These are phyloP conservation scores for Dioscorea alata DNA, from an alignment of 106 monocot species.

Conservation along the genomic window DNA sequence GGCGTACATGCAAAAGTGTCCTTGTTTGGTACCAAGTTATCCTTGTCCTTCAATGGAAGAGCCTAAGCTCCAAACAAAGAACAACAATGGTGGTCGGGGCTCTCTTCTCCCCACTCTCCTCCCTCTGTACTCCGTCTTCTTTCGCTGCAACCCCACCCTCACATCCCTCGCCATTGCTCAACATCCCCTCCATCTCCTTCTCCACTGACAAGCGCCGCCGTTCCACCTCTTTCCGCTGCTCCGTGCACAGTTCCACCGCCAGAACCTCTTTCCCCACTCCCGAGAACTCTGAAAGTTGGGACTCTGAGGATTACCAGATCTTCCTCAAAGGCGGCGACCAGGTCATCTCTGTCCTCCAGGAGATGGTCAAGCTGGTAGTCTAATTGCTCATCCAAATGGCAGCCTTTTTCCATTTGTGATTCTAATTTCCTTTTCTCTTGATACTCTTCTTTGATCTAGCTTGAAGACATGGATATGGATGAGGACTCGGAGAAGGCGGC, in stretches of 20 bases:
- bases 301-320: slow-evolving; percentile 46
- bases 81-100: neutral
- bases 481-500: slow-evolving; percentile 66
- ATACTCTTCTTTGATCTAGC: slow-evolving; percentile 17
- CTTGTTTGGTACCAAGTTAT: too few relatives aligned
- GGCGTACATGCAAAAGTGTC: too few relatives aligned
- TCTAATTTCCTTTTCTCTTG: neutral
- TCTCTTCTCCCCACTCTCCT: slow-evolving; percentile 1
- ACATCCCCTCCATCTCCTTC: neutral
- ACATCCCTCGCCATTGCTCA: neutral
- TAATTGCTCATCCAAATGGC: neutral
- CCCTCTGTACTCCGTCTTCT: neutral
- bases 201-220: neutral
- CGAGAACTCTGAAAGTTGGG: slow-evolving; percentile 19
- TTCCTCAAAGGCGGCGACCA: slow-evolving; percentile 91
- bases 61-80: too few relatives aligned
- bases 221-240: neutral
- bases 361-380: slow-evolving; percentile 85
- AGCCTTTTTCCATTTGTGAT: neutral
- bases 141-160: neutral
- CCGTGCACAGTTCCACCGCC: neutral
- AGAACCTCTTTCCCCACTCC: neutral
- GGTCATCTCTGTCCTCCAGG: slow-evolving; percentile 83
- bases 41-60: neutral
- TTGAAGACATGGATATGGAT: slow-evolving; percentile 96